Evolutionary conservation across 2,329 filamentous ascomycete species (phyloP), one percentile per base, ranked within the genome.

Genomic region (Hypoxylon sp.): DNA sequence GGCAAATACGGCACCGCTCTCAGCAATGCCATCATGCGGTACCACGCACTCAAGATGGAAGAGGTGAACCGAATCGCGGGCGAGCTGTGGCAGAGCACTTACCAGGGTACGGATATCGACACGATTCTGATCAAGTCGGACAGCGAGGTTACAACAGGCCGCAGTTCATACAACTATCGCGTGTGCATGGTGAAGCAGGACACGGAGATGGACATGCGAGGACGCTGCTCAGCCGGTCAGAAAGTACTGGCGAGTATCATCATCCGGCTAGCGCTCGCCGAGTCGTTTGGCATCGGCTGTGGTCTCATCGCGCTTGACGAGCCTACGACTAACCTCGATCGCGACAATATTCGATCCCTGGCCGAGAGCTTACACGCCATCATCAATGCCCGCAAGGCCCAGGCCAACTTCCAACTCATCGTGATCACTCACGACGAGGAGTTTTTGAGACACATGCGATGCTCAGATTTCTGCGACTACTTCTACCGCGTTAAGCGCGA

Each of bases 391-490:
- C 89, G 96, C 6, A 88, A 91, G 77, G 88, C 90, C 67, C 96
- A 99, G 84, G 87, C 89, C 60, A 99, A 99, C 78, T 97, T 99
- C 80, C 96, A 99, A 83, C 88, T 99, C 60, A 96, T 99, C 75
- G 93, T 99, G 75, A 99, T 99, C 78, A 99, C 96, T 3, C 96
- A 99, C 83, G 96, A 99, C 80, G 96, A 98, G 81, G 93, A 97
- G 75, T 99, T 99, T 74, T 77, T 99, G 75, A 87, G 91, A 58
- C 89, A 94, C 75, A 99, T 99, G 96, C 90, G 94, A 71, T 97
- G 94, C 78, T 90, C 89, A 23, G 95, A 99, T 71, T 98, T 97
- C 76, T 92, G 91, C 69, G 96, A 98, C 79, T 89, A 90, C 70
- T 99, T 97, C 78, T 98, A 92, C 80, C 88, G 94, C 3, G 92